Conservation (phyloP, 331 rosid genomes). For the Stylosanthes scabra region DNA sequence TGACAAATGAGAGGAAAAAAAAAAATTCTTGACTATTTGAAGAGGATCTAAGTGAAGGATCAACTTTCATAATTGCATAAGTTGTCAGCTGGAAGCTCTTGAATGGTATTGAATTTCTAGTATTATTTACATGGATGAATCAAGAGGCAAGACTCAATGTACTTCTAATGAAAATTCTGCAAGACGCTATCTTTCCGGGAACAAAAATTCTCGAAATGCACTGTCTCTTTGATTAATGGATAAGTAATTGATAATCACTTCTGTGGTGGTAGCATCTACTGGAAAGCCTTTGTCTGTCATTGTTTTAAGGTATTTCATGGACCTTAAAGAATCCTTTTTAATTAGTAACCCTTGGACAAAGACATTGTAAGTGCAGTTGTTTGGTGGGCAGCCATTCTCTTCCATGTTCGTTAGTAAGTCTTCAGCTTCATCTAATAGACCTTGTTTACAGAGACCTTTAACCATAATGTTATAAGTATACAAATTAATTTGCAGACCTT, state of each 20-base stretch:
- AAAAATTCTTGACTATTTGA: neutral
- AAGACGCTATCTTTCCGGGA: conserved; percentile 27
- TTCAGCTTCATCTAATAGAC: conserved; percentile 43
- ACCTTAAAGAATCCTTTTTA: conserved; percentile 35
- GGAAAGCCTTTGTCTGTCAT: conserved; percentile 45
- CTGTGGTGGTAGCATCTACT: conserved; percentile 47
- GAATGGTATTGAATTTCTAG: conserved; percentile 18
- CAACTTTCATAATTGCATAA: neutral
- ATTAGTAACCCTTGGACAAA: conserved; percentile 48
- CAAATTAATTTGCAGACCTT: conserved; percentile 44
- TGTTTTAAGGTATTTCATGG: conserved; percentile 46
- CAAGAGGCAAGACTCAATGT: conserved; percentile 16
- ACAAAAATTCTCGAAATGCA: conserved; percentile 39
- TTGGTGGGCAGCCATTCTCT: conserved; percentile 40
- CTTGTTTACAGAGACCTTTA: conserved; percentile 50
- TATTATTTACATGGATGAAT: conserved; percentile 2
- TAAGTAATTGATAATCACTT: conserved; percentile 44
- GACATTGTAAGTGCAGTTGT: conserved; percentile 45
- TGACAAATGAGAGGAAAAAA: neutral
- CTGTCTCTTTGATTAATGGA: conserved; percentile 33
- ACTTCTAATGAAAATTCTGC: conserved; percentile 16
- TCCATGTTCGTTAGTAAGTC: conserved; percentile 42
- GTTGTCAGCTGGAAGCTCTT: conserved; percentile 12
- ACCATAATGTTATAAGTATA: conserved; percentile 48
- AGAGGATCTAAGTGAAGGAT: neutral